phyloP scores from a whole-genome alignment of 345 rosid genomes.

The Clausena lansium region DNA sequence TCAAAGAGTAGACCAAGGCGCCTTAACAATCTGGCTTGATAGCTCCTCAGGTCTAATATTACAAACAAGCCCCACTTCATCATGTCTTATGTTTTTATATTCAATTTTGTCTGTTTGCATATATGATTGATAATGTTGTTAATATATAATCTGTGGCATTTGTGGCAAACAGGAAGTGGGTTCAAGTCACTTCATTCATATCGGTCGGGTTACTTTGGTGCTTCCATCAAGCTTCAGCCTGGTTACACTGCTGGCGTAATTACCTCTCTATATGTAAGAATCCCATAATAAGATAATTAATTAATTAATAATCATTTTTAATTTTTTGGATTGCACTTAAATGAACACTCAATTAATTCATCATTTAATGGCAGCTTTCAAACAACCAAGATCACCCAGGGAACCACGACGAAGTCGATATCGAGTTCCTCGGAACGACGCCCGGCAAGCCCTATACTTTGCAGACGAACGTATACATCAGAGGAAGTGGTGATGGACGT shows the following conservation, averaged over 20 bases:
- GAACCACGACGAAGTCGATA: conserved; percentile 83
- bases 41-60: conserved; percentile 43
- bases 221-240: conserved; percentile 76
- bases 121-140: neutral
- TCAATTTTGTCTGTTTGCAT: neutral
- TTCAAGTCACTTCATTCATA: conserved; percentile 70
- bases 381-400: conserved; percentile 82
- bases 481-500: conserved; percentile 88
- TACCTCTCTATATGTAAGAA: conserved; percentile 72
- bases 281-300: neutral
- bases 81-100: neutral
- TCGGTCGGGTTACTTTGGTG: conserved; percentile 80
- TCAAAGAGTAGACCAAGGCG: conserved; percentile 59
- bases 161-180: conserved; percentile 77
- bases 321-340: neutral
- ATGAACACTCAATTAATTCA: neutral
- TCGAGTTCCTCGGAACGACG: conserved; percentile 85
- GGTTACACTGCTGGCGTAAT: conserved; percentile 96
- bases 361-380: conserved; percentile 57
- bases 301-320: neutral
- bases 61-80: neutral
- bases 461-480: conserved; percentile 85
- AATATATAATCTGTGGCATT: neutral
- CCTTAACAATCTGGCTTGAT: conserved; percentile 77
- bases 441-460: conserved; percentile 69